Evolutionary conservation across 140 eudicot species (phyloP), one percentile per base, ranked within the genome.

Genomic region (Flaveria floridana): DNA sequence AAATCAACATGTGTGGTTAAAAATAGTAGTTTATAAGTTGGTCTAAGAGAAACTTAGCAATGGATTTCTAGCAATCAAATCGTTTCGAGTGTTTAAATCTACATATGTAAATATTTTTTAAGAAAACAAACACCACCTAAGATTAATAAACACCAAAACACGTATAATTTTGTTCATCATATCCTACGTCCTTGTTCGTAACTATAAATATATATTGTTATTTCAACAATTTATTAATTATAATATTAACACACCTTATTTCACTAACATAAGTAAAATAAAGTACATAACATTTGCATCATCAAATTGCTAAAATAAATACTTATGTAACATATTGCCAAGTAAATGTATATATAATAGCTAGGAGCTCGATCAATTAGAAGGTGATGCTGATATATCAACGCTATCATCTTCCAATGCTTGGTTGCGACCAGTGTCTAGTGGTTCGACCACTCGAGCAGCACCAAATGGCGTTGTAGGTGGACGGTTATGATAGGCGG

Each of bases 301-400:
- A 56, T 39, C 7, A 65, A 73, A 62, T 44, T 23, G 34, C 79
- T 56, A 73, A 55, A 47, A 34, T 50, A 34, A 65, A 5, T 50
- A 71, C 52, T 78, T 16, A 61, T 62, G 39, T 30, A 34, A 42
- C 70, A 68, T 47, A 74, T 23, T 7, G 20, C 19, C 19, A 73
- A 41, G 61, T 59, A 42, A 58, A 23, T 21, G 2, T 42, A 25
- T 48, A 10, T 14, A 3, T 12, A 11, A 14, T 48, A 48, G 55
- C 18, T 44, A 28, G 4, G 11, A 1, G 28, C 30, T 52, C 52
- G 12, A 58, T 44, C 69, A 16, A 58, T 44, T 13, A 42, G 59
- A 57, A 56, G 70, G 19, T 23, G 59, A 39, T 47, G 64, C 28
- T 58, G 8, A 19, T 12, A 70, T 19, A 52, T 59, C 65, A 37